A percentile compares a stretch with the other conserved stretches of the same genome.
Evolutionary conservation across 768 basidiomycete species (phyloP).

Genomic region (Boletus speciosus): DNA sequence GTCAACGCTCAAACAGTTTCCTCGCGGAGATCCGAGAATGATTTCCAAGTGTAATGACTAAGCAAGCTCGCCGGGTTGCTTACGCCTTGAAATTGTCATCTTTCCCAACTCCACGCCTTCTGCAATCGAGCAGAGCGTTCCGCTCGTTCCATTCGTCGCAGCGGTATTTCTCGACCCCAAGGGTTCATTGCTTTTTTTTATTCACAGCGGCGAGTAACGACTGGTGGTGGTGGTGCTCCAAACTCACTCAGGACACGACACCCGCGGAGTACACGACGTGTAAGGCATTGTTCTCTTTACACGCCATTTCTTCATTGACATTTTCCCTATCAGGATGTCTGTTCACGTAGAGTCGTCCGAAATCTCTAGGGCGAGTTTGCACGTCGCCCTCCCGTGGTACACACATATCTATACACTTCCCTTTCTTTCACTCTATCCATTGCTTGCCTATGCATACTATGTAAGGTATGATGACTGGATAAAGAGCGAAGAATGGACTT

Average conservation of each 20-base stretch:
- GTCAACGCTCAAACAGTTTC: background rate
- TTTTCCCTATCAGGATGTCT: constrained; percentile 29
- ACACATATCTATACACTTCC: constrained; percentile 72
- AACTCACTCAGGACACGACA: background rate
- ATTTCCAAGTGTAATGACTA: constrained; percentile 14
- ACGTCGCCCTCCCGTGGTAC: constrained; percentile 63
- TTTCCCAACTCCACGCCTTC: constrained; percentile 2
- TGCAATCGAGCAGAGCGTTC: background rate
- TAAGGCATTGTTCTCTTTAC: background rate
- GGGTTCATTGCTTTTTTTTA: background rate
- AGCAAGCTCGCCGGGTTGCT: background rate
- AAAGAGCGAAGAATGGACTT: constrained; percentile 96
- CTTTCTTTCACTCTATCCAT: constrained; percentile 76
- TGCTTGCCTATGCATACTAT: constrained; percentile 89
- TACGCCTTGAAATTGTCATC: background rate
- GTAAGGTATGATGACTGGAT: constrained; percentile 89
- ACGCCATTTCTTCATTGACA: background rate
- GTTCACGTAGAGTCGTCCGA: constrained; percentile 62
- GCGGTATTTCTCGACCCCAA: background rate
- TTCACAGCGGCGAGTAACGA: background rate
- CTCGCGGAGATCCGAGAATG: background rate
- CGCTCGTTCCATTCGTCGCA: background rate
- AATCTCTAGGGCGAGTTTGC: constrained; percentile 64
- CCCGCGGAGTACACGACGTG: constrained; percentile 17
- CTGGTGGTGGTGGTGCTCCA: constrained; percentile 3